Base-by-base conservation (phyloP, 192 early-diverging fungal genomes). In the Cladochytrium replicatum region DNA sequence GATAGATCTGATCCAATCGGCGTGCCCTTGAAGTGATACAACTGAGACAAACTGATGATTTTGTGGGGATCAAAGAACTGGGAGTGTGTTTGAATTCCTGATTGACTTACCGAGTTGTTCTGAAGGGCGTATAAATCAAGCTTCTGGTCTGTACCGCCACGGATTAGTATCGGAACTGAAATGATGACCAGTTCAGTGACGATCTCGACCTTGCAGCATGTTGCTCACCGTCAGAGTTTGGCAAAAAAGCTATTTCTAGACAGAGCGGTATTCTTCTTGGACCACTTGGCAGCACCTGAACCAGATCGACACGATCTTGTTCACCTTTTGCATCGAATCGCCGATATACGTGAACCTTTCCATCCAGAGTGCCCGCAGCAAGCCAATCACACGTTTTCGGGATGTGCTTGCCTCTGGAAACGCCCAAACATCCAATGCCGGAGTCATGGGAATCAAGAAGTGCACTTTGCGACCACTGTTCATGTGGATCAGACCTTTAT, bases 1-100 rank as follows among this genome's bases (percentile, higher is more conserved):
- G 43, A 96, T 45, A 6, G 82, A 77, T 7, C 89, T 79, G 19
- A 95, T 77, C 95, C 95, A 98, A 53, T 91, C 89, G 9, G 87
- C 85, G 63, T 98, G 95, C 2, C 95, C 95, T 29, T 80, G 72
- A 17, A 98, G 64, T 6, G 73, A 55, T 34, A 87, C 60, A 2
- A 66, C 58, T 41, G 75, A 68, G 7, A 52, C 51, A 67, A 96
- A 95, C 71, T 77, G 41, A 50, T 46, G 26, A 31, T 3, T 2
- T 19, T n/a, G 23, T 26, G 34, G 27, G 32, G 21, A 60, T n/a
- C 13, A 9, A 21, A 39, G 24, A 31, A 62, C 3, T 19, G 13
- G 38, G 42, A 56, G 27, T 17, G 0, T 15, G 13, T 11, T 13
- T 31, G 23, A 26, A 48, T 13, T 24, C 6, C 40, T 2, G 6